These are phyloP conservation scores for Scutellaria baicalensis DNA, from an alignment of 257 asterid species.

Conservation along the genomic window DNA sequence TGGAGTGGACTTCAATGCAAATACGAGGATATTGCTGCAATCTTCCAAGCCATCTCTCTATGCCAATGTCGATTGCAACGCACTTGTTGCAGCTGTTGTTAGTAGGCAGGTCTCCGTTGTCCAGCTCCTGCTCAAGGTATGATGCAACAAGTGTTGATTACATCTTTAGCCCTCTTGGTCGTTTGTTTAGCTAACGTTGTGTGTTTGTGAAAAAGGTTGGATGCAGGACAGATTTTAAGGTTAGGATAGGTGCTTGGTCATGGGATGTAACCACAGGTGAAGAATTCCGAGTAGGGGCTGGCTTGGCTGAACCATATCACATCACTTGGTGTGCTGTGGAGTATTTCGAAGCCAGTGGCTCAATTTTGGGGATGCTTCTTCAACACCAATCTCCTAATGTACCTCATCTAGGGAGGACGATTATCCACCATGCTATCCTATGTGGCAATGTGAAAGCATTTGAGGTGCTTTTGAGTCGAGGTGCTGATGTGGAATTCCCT, in stretches of 20 bases:
- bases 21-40: slow-evolving; percentile 60
- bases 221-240: slow-evolving; percentile 52
- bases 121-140: slow-evolving; percentile 46
- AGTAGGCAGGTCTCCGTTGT: slow-evolving; percentile 51
- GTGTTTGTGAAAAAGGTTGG: slow-evolving; percentile 33
- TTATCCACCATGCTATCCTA: slow-evolving; percentile 56
- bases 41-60: slow-evolving; percentile 72
- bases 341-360: slow-evolving; percentile 58
- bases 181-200: neutral
- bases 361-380: slow-evolving; percentile 54
- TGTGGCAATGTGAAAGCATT: slow-evolving; percentile 48
- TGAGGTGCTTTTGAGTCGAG: slow-evolving; percentile 41
- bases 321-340: slow-evolving; percentile 81
- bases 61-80: slow-evolving; percentile 61
- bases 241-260: slow-evolving; percentile 74
- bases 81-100: slow-evolving; percentile 66
- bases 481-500: slow-evolving; percentile 46
- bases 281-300: slow-evolving; percentile 74
- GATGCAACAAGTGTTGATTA: neutral
- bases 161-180: neutral
- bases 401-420: slow-evolving; percentile 59
- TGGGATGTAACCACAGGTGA: slow-evolving; percentile 69
- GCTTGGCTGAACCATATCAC: slow-evolving; percentile 68
- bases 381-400: slow-evolving; percentile 47
- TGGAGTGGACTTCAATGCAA: slow-evolving; percentile 60